Conservation (phyloP, 2,329 filamentous ascomycete genomes). For the Aureobasidium pullulans region DNA sequence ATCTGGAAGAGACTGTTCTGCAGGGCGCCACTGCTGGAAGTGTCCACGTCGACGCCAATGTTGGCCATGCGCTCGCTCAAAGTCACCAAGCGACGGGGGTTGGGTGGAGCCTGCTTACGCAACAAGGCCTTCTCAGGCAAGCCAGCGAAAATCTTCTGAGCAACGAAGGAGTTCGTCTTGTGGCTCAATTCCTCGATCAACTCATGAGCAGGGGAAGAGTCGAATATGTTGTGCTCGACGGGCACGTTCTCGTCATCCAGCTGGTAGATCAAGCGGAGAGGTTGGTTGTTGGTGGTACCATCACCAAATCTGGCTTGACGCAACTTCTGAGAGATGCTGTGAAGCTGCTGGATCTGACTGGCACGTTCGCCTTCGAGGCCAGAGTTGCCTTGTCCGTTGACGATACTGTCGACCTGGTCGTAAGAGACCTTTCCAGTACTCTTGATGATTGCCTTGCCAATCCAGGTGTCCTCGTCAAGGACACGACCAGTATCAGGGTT, state of each 20-base stretch:
- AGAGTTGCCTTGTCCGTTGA: conserved; percentile 56
- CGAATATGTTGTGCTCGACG: conserved; percentile 92
- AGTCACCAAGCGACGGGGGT: conserved; percentile 77
- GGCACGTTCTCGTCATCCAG: conserved; percentile 97
- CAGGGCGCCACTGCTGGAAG: conserved; percentile 77
- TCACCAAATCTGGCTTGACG: conserved; percentile 72
- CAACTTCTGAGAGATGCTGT: conserved; percentile 80
- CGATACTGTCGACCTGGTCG: conserved; percentile 74
- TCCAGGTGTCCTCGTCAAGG: conserved; percentile 81
- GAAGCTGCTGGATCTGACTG: conserved; percentile 74
- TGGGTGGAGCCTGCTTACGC: conserved; percentile 77
- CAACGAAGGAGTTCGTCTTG: conserved; percentile 85
- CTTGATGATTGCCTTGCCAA: conserved; percentile 89
- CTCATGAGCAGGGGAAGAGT: conserved; percentile 81
- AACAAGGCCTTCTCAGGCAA: conserved; percentile 90
- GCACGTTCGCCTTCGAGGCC: conserved; percentile 55
- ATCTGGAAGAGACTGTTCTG: conserved; percentile 95
- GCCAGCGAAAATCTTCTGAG: conserved; percentile 69
- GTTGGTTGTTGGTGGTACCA: conserved; percentile 69
- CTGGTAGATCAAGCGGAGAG: conserved; percentile 83
- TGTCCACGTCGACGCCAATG: conserved; percentile 83
- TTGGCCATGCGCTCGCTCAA: conserved; percentile 90
- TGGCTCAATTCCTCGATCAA: conserved; percentile 92
- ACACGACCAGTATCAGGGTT: conserved; percentile 72
- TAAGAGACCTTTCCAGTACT: conserved; percentile 81